A percentile compares a stretch with the other conserved stretches of the same genome.
These are phyloP conservation scores for Penicillium sp. DNA, from an alignment of 2,329 filamentous ascomycete species.

Conservation along the genomic window DNA sequence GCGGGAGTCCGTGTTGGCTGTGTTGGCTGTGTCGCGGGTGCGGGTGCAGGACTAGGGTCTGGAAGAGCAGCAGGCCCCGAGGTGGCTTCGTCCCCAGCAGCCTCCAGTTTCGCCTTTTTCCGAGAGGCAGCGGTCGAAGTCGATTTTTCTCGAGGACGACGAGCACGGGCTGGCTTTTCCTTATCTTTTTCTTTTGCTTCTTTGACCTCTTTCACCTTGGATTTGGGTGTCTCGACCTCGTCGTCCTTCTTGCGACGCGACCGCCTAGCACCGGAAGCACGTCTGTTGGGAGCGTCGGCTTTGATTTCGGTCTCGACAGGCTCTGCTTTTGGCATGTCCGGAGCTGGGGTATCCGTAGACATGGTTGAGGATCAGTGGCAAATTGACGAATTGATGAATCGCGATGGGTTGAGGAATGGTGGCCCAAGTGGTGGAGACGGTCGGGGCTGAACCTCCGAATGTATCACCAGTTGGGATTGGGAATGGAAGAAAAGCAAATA, in stretches of 20 bases:
- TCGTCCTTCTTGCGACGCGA: constrained; percentile 45
- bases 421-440: constrained; percentile 7
- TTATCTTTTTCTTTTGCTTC: constrained; percentile 26
- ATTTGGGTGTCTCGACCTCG: constrained; percentile 25
- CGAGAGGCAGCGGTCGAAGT: constrained; percentile 39
- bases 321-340: constrained; percentile 29
- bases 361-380: constrained; percentile 12
- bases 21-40: constrained; percentile 6
- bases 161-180: constrained; percentile 27
- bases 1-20: constrained; percentile 3
- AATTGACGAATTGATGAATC: constrained; percentile 17
- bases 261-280: constrained; percentile 31
- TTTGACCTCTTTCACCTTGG: constrained; percentile 30
- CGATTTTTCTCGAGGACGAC: constrained; percentile 38
- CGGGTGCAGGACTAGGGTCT: constrained; percentile 9
- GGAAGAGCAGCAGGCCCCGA: constrained; percentile 8
- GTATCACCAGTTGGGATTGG: constrained; percentile 3
- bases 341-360: constrained; percentile 32
- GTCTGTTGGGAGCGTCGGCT: constrained; percentile 29
- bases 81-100: constrained; percentile 18
- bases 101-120: constrained; percentile 48
- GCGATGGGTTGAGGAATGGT: constrained; percentile 10
- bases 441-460: constrained; percentile 9
- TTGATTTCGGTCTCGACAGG: constrained; percentile 19
- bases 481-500: constrained; percentile 11